Conservation (phyloP, 805 yeast genomes). For the Wickerhamiella sergipiensis region DNA sequence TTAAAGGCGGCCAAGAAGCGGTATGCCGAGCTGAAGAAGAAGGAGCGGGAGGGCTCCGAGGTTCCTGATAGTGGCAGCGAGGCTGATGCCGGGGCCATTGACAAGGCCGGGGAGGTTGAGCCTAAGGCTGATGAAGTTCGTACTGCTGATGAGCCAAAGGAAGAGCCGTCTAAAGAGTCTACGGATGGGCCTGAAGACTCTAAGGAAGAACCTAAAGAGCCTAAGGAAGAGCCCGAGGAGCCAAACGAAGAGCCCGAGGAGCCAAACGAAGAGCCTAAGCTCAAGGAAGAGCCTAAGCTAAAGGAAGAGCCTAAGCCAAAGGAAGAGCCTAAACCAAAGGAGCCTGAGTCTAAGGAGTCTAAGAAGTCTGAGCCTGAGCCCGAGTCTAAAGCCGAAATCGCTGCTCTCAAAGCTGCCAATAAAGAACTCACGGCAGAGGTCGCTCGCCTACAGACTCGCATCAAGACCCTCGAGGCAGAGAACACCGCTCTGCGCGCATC, state of each 20-base stretch:
- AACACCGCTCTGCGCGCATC: conserved; percentile 9
- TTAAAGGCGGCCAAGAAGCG: conserved; percentile 64
- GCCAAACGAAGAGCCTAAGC: neutral
- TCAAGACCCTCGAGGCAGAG: conserved; percentile 19
- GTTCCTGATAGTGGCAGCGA: neutral
- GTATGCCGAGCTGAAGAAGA: conserved; percentile 50
- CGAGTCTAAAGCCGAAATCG: neutral
- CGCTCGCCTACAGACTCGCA: conserved; percentile 25
- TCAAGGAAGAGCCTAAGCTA: neutral
- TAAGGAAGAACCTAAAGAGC: too few relatives aligned
- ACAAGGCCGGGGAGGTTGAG: neutral
- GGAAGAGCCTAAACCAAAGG: conserved; percentile 6
- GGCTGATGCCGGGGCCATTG: neutral
- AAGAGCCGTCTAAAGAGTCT: too few relatives aligned
- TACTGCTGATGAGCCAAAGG: too few relatives aligned
- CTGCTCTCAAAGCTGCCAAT: conserved; percentile 25
- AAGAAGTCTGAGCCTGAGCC: neutral
- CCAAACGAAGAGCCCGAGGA: too few relatives aligned
- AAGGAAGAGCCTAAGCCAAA: conserved; percentile 3
- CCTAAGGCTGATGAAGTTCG: neutral
- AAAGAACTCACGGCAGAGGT: conserved; percentile 24
- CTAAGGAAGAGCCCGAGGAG: too few relatives aligned
- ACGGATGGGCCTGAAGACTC: too few relatives aligned
- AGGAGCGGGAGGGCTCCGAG: conserved; percentile 1
- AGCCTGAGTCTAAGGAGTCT: conserved; percentile 1